These are phyloP conservation scores for Waitea zeae DNA, from an alignment of 1,284 basidiomycete genomes.

Conservation along the genomic window DNA sequence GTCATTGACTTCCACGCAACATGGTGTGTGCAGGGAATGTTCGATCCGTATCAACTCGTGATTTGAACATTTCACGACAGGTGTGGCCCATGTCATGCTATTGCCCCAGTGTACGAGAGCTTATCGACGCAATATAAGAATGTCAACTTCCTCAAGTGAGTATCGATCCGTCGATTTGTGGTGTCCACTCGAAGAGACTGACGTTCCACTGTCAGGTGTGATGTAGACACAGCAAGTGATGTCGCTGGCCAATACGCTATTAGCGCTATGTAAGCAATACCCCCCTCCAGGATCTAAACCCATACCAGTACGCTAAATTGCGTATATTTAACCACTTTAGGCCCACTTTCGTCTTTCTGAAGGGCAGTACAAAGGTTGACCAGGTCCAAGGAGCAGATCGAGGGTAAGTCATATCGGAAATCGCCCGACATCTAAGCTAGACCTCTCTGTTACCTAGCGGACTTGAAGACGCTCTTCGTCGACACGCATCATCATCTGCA, in stretches of 20 bases:
- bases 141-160: conserved; percentile 54
- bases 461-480: conserved; percentile 38
- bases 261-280: conserved; percentile 43
- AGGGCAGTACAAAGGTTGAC: conserved; percentile 48
- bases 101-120: conserved; percentile 54
- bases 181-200: not conserved
- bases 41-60: too few species aligned
- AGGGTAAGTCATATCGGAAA: conserved; percentile 21
- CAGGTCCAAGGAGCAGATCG: conserved; percentile 51
- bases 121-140: conserved; percentile 45
- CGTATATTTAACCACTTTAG: too few species aligned
- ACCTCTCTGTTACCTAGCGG: conserved; percentile 25
- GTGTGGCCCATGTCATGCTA: conserved; percentile 70
- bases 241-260: conserved; percentile 43
- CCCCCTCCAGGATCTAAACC: too few species aligned
- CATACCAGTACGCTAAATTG: too few species aligned
- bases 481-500: conserved; percentile 26
- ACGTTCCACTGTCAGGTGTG: conserved; percentile 23
- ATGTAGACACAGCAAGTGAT: conserved; percentile 53
- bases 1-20: conserved; percentile 73
- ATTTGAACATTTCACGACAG: conserved; percentile 16
- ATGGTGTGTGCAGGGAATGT: conserved; percentile 30
- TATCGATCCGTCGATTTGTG: not conserved
- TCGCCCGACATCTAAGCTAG: not conserved
- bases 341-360: conserved; percentile 68